phyloP scores from a whole-genome alignment of 2,329 filamentous ascomycete genomes.

The Pseudocercospora cruenta region DNA sequence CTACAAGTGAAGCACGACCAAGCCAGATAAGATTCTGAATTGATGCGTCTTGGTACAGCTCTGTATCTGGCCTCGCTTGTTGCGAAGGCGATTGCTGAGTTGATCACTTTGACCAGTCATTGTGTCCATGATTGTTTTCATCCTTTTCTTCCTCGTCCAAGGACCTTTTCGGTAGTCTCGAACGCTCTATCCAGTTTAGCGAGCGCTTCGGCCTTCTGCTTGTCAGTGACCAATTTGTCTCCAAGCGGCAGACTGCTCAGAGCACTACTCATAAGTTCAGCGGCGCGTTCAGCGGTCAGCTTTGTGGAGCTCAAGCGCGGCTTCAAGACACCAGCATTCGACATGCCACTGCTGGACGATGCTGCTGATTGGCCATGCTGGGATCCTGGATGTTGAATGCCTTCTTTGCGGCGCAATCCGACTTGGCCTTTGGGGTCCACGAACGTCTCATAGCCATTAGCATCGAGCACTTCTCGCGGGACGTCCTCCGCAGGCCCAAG shows the following conservation, averaged over 20 bases:
- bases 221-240: conserved; percentile 43
- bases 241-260: conserved; percentile 49
- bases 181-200: conserved; percentile 50
- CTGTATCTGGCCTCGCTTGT: too few species aligned
- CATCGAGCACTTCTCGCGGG: conserved; percentile 53
- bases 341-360: conserved; percentile 11
- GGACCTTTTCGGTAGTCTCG: conserved; percentile 34
- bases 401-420: conserved; percentile 48
- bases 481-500: conserved; percentile 35
- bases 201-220: conserved; percentile 49
- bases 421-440: conserved; percentile 55
- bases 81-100: too few species aligned
- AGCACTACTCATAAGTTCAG: conserved; percentile 53
- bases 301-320: conserved; percentile 31
- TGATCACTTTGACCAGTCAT: not conserved
- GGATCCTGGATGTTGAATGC: not conserved
- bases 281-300: conserved; percentile 46
- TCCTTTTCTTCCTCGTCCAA: conserved; percentile 24
- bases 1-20: not conserved
- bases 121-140: not conserved
- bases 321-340: conserved; percentile 24
- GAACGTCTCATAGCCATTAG: conserved; percentile 55
- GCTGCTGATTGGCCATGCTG: conserved; percentile 26
- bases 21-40: not conserved
- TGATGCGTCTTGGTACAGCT: too few species aligned